A percentile compares a stretch with the other conserved stretches of the same genome.
phyloP scores from a whole-genome alignment of 2,329 filamentous ascomycete species.

The Aspergillus amoenus region DNA sequence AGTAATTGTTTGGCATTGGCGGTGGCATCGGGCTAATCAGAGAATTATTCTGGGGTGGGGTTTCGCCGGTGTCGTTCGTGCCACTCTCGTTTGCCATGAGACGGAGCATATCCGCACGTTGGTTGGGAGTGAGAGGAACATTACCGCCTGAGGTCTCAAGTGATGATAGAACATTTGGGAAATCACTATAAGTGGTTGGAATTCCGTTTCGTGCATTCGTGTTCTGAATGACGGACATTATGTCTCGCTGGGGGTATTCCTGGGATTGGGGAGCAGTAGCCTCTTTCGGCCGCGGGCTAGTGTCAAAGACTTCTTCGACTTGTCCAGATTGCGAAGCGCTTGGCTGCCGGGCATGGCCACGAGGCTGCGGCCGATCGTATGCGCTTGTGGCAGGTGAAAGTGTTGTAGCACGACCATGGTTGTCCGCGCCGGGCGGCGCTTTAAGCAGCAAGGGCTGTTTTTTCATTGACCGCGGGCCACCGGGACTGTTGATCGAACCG shows the following conservation, averaged over 20 bases:
- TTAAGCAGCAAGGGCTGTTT: conserved; percentile 49
- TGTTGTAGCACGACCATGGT: conserved; percentile 33
- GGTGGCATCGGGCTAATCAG: conserved; percentile 57
- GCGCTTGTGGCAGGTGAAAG: conserved; percentile 36
- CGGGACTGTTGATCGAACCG: conserved; percentile 32
- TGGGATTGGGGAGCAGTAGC: conserved; percentile 20
- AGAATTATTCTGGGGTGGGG: conserved; percentile 52
- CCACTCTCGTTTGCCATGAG: conserved; percentile 49
- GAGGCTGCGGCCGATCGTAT: conserved; percentile 32
- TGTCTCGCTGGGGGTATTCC: conserved; percentile 42
- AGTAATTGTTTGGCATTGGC: conserved; percentile 52
- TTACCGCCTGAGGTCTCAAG: conserved; percentile 46
- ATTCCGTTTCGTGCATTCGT: conserved; percentile 45
- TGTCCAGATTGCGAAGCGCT: conserved; percentile 34
- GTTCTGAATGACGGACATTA: conserved; percentile 50
- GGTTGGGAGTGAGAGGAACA: conserved; percentile 43
- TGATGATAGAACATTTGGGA: conserved; percentile 46
- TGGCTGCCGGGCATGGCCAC: conserved; percentile 30
- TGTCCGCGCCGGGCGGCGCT: conserved; percentile 37
- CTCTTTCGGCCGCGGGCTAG: conserved; percentile 31
- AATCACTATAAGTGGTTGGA: conserved; percentile 41
- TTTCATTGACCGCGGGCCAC: conserved; percentile 43
- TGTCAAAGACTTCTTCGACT: conserved; percentile 48
- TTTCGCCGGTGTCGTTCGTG: conserved; percentile 38
- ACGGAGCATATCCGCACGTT: conserved; percentile 50